Percentiles rank a stretch among this genome's conserved stretches.
Conservation (phyloP, 495 filamentous ascomycete genomes). For the Stereocaulon alpinum region DNA sequence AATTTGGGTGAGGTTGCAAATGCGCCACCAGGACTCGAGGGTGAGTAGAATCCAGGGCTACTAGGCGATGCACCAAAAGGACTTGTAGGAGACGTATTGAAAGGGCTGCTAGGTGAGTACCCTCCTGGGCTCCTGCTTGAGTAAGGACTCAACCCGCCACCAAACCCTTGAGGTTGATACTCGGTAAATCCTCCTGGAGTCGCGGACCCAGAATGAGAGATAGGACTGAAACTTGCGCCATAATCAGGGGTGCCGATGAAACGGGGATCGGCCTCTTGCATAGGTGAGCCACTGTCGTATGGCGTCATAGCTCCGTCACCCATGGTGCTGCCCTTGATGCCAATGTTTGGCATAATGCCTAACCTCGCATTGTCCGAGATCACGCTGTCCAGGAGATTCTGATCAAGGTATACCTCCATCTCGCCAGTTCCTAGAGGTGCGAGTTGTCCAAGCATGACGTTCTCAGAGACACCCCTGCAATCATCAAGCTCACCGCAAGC, state of each 20-base stretch:
- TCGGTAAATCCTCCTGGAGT: slow-evolving; percentile 63
- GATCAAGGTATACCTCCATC: slow-evolving; percentile 84
- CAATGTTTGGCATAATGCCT: slow-evolving; percentile 65
- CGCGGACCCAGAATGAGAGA: slow-evolving; percentile 65
- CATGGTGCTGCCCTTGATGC: slow-evolving; percentile 55
- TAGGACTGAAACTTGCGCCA: slow-evolving; percentile 80
- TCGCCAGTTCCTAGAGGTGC: slow-evolving; percentile 94
- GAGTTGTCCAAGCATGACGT: slow-evolving; percentile 95
- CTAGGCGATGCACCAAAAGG: slow-evolving; percentile 61
- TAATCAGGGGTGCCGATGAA: slow-evolving; percentile 68
- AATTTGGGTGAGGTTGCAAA: slow-evolving; percentile 41
- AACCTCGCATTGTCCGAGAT: slow-evolving; percentile 80
- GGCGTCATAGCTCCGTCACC: slow-evolving; percentile 84
- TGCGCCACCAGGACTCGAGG: slow-evolving; percentile 9
- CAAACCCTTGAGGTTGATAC: slow-evolving; percentile 43
- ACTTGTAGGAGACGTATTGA: slow-evolving; percentile 62
- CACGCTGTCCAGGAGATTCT: slow-evolving; percentile 88
- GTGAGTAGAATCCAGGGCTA: slow-evolving; percentile 48
- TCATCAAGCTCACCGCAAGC: slow-evolving; percentile 92
- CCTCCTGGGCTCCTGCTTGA: slow-evolving; percentile 55
- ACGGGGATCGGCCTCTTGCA: slow-evolving; percentile 53
- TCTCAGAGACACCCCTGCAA: slow-evolving; percentile 95
- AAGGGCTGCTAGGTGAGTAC: slow-evolving; percentile 51
- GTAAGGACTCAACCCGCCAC: slow-evolving; percentile 59
- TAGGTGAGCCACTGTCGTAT: slow-evolving; percentile 84